Evolutionary conservation across 129 eudicot genomes (phyloP).

Genomic region (Arctium lappa): DNA sequence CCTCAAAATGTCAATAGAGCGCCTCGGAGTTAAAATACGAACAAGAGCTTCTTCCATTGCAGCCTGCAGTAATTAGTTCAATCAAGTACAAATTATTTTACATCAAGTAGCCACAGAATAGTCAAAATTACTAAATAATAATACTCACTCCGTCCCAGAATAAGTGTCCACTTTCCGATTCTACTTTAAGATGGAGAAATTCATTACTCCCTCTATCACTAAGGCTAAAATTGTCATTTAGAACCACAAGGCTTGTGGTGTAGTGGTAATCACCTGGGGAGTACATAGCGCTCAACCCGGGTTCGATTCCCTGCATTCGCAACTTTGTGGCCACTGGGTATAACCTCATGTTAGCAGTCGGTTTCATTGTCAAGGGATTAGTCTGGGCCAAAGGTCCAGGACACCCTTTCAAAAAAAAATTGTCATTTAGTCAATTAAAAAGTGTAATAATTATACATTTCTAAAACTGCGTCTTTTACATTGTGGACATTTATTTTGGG

Average conservation of each 20-base stretch:
- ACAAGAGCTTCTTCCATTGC: constrained; percentile 99
- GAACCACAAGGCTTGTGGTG: too few relatives aligned
- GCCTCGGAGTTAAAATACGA: constrained; percentile 88
- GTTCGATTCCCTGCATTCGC: too few relatives aligned
- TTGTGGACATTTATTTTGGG: neutral
- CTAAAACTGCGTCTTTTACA: neutral
- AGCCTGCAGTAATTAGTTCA: constrained; percentile 44
- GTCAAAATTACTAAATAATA: neutral
- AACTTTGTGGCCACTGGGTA: too few relatives aligned
- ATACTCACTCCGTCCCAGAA: neutral
- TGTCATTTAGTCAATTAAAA: neutral
- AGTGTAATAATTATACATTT: neutral
- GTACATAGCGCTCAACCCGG: too few relatives aligned
- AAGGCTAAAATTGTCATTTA: neutral
- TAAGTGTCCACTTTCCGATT: neutral
- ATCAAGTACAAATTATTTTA: constrained; percentile 13
- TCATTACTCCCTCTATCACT: neutral
- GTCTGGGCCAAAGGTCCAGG: too few relatives aligned
- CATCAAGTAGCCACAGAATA: neutral
- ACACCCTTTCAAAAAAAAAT: too few relatives aligned
- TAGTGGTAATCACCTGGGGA: too few relatives aligned
- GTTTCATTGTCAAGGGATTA: too few relatives aligned
- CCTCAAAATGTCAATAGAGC: constrained; percentile 92
- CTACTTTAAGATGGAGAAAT: neutral
- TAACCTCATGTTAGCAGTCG: too few relatives aligned